phyloP scores from a whole-genome alignment of 75 land plant species.

The Gnetum montanum region DNA sequence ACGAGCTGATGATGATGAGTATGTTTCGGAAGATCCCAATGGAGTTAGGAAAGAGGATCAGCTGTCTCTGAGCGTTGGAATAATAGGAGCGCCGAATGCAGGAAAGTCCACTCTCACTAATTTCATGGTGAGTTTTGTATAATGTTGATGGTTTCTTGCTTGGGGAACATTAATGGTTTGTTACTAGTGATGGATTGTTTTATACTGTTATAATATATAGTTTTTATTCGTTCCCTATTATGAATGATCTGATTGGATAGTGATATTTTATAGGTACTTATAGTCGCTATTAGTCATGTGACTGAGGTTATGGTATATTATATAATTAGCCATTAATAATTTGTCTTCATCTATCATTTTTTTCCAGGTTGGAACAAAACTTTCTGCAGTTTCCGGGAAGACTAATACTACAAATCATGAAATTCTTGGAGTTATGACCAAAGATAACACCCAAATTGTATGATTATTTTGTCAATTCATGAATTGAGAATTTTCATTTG shows the following conservation, averaged over 20 bases:
- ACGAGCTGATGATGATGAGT: conserved; percentile 34
- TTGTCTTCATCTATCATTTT: no score
- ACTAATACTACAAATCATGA: conserved; percentile 91
- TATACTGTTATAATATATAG: no score
- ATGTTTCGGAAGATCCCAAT: conserved; percentile 23
- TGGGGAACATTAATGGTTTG: no score
- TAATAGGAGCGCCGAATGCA: conserved; percentile 94
- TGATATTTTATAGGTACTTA: background rate
- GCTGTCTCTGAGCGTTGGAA: conserved; percentile 78
- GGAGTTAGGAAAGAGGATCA: conserved; percentile 71
- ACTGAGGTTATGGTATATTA: no score
- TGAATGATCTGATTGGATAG: no score
- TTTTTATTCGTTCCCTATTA: no score
- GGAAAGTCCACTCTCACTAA: conserved; percentile 87
- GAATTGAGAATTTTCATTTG: no score
- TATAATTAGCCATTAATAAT: background rate
- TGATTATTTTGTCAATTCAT: conserved; percentile 5
- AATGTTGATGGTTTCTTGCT: no score
- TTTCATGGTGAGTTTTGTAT: conserved; percentile 64
- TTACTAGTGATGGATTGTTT: no score
- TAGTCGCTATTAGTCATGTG: background rate
- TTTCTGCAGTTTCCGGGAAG: conserved; percentile 95
- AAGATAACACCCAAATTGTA: conserved; percentile 90
- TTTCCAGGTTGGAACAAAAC: conserved; percentile 92
- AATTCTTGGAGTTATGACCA: conserved; percentile 77